phyloP scores from a whole-genome alignment of 2,329 filamentous ascomycete species.

The Fusarium sp. region DNA sequence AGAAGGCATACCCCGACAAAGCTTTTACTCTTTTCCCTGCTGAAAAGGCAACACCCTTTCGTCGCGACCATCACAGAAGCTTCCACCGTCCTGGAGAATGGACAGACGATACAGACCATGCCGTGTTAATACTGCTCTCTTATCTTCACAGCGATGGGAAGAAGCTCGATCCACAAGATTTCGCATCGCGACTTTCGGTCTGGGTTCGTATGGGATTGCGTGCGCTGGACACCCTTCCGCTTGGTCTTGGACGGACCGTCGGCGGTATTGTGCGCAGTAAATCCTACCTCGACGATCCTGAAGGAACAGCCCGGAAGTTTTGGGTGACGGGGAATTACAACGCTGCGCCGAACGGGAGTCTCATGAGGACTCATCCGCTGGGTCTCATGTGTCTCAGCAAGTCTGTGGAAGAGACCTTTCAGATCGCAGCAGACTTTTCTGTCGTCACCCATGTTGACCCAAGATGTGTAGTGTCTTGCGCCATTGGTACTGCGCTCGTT shows the following conservation, averaged over 20 bases:
- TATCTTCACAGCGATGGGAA: slow-evolving; percentile 56
- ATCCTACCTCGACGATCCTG: slow-evolving; percentile 53
- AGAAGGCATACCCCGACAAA: slow-evolving; percentile 49
- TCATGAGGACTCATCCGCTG: slow-evolving; percentile 63
- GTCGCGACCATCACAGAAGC: slow-evolving; percentile 56
- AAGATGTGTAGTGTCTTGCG: slow-evolving; percentile 60
- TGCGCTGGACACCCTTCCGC: slow-evolving; percentile 56
- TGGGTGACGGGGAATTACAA: slow-evolving; percentile 54
- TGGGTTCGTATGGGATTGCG: slow-evolving; percentile 60
- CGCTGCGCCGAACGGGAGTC: slow-evolving; percentile 60
- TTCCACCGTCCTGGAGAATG: slow-evolving; percentile 55
- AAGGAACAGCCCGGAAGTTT: slow-evolving; percentile 49
- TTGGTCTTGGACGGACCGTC: slow-evolving; percentile 59
- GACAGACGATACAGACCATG: slow-evolving; percentile 66
- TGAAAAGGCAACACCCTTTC: slow-evolving; percentile 52
- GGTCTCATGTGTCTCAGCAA: slow-evolving; percentile 57
- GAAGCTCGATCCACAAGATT: slow-evolving; percentile 50
- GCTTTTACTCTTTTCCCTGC: slow-evolving; percentile 52
- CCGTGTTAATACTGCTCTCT: slow-evolving; percentile 58
- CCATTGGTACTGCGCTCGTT: slow-evolving; percentile 57
- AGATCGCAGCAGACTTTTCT: slow-evolving; percentile 53
- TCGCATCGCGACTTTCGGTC: slow-evolving; percentile 56
- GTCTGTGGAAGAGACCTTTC: slow-evolving; percentile 54
- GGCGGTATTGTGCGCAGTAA: slow-evolving; percentile 54
- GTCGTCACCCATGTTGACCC: slow-evolving; percentile 61